These are phyloP conservation scores for Candida ipomoeae DNA, from an alignment of 805 yeast species.

Conservation along the genomic window DNA sequence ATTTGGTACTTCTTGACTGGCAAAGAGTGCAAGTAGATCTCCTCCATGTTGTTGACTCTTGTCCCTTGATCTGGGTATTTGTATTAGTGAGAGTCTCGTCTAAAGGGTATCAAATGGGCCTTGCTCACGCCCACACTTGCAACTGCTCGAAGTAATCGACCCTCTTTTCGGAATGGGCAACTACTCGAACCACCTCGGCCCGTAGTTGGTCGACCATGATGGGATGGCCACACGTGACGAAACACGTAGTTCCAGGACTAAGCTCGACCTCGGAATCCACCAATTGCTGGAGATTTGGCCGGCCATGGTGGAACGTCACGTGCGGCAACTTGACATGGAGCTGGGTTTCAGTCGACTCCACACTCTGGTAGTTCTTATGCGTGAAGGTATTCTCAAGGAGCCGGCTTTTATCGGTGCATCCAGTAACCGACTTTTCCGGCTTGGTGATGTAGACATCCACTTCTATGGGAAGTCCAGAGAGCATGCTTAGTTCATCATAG, in stretches of 20 bases:
- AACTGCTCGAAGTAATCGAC: conserved; percentile 19
- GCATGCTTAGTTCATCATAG: conserved; percentile 36
- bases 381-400: conserved; percentile 12
- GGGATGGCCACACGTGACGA: conserved; percentile 33
- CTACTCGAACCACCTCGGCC: conserved; percentile 14
- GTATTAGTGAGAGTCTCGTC: too few relatives aligned
- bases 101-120: too few relatives aligned
- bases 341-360: conserved; percentile 3
- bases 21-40: conserved; percentile 97
- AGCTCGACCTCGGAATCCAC: conserved; percentile 3
- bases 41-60: conserved; percentile 59
- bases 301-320: conserved; percentile 10
- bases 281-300: conserved; percentile 13
- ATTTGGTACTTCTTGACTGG: conserved; percentile 99
- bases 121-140: conserved; percentile 20
- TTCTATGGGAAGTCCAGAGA: conserved; percentile 27
- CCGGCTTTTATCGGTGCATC: conserved; percentile 7
- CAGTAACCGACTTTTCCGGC: neutral
- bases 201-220: conserved; percentile 31
- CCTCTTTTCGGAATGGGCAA: conserved; percentile 5
- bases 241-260: conserved; percentile 16
- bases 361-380: conserved; percentile 4
- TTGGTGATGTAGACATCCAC: conserved; percentile 16
- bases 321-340: conserved; percentile 10
- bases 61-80: neutral